Base-by-base conservation (phyloP, 805 yeast species). In the Candida maesae region DNA sequence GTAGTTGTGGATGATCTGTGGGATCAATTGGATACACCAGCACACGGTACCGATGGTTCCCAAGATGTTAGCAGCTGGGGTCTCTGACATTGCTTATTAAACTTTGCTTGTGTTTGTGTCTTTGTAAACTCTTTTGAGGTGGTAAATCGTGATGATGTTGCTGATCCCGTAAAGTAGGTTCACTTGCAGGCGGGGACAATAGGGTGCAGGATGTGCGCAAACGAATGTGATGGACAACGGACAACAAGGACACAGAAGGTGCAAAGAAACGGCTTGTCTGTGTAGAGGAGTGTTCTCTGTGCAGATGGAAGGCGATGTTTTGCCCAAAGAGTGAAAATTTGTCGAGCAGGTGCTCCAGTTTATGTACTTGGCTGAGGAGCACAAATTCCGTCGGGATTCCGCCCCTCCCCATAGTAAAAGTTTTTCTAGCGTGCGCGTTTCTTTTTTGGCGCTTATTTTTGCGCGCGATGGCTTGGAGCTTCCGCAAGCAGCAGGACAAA, bases 21-120 rank as follows among this genome's bases (percentile, higher is more conserved):
- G 97, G 1, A 88, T 70, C 50, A 90, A 64, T 63, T 91, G 97
- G 51, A 90, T 69, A 60, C 97, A 90, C 97, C 97, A 91, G 39
- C 85, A 72, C 2, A 90, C 78, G 0, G 97, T 90, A 12, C 96
- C 97, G 2, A 86, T 71, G 9, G 96, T 89, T 1, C 89, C 96
- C 33, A 88, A 68, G 4, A 81, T 84, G 42, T 82, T 85, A 13
- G 84, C 79, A 2, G 84, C 84, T 10, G 48, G 38, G 14, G 47
- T 41, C n/a, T 42, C 49, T 17, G 52, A 41, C 23, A 40, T 33
- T 28, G 26, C 39, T 14, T 19, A 13, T 19, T 15, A 14, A 19
- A 14, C 8, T 21, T 21, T 21, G 24, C 10, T 21, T 7, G 24
- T 7, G 24, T 21, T 8, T 21, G 10, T 21, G 24, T 21, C 7